These are phyloP conservation scores for Platanthera zijinensis DNA, from an alignment of 106 monocot genomes.

Conservation along the genomic window DNA sequence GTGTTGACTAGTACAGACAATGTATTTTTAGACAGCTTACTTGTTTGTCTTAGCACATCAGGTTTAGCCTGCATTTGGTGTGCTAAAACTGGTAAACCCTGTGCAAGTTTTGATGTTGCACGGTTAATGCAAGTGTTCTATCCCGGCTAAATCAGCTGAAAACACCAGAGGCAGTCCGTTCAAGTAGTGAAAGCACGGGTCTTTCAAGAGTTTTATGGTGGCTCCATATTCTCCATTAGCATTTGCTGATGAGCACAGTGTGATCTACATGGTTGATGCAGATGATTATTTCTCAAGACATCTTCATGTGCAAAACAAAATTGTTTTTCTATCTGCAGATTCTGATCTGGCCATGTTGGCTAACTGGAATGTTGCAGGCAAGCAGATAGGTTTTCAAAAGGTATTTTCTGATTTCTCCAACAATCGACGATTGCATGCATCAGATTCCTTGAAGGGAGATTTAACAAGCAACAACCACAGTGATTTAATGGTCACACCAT, in stretches of 20 bases:
- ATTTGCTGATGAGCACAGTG: conserved; percentile 55
- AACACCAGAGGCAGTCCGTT: conserved; percentile 4
- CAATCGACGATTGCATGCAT: conserved; percentile 7
- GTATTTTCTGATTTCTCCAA: conserved; percentile 14
- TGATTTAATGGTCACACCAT: too few species aligned
- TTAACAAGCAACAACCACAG: conserved; percentile 6
- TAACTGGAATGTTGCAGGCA: conserved; percentile 56
- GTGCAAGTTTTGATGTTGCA: conserved; percentile 35
- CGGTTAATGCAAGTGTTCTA: conserved; percentile 10
- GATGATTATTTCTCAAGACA: conserved; percentile 38
- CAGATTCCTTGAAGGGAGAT: neutral
- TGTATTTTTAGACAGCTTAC: conserved; percentile 47
- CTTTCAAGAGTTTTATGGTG: conserved; percentile 54
- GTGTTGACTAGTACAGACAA: conserved; percentile 33
- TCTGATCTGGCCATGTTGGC: conserved; percentile 26
- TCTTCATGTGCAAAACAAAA: conserved; percentile 1
- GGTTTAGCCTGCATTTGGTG: conserved; percentile 54
- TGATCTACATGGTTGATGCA: conserved; percentile 46
- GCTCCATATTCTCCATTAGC: conserved; percentile 48
- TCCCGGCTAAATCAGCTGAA: conserved; percentile 7
- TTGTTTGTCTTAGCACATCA: conserved; percentile 56
- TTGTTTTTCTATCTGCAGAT: conserved; percentile 12
- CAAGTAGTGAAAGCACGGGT: conserved; percentile 5
- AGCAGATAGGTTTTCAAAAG: conserved; percentile 39
- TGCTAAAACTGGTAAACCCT: conserved; percentile 37